Base-by-base conservation (phyloP, 106 monocot species). In the Acanthochlamys bracteata region DNA sequence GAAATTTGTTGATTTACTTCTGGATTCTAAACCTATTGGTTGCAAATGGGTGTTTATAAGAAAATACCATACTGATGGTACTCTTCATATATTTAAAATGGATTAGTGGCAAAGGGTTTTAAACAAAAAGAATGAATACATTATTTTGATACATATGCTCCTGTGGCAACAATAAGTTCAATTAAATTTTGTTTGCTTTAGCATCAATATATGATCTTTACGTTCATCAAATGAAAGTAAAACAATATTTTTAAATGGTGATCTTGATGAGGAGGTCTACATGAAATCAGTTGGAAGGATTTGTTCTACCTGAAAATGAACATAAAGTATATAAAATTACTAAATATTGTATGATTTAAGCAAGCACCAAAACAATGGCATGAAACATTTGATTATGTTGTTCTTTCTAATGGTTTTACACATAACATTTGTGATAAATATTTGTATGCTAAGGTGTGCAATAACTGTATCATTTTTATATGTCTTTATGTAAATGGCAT, bases 161-260 rank as follows among this genome's bases (percentile, higher is more conserved):
- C 26, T 0, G 60, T 60, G 14, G 22, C 60, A 1, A 60, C 16
- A 16, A 60, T 25, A 39, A 25, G 17, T 4, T 60, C 39, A 11
- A 7, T 60, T 15, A 25, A 16, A 33, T 60, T 27, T 14, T 64
- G 1, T 24, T 49, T 14, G 64, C 47, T 24, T 49, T 64, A 3
- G 64, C 43, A 22, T 41, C 64, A 46, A 20, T 42, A 46, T 64
- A 11, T 64, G 11, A 64, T 21, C 43, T 64, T 10, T 15, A 64
- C 7, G 11, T 64, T 0, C 24, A 64, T 22, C 64, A 64, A 23
- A 49, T 64, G 46, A 25, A 64, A 46, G 64, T 64, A 64, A 64
- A 11, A 49, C 46, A 0, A 13, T 8, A 15, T 47, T 64, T 15
- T 11, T 64, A 0, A 64, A 64, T 64, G 64, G 10, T 7, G 23